Base-by-base conservation (phyloP, 2,329 filamentous ascomycete species). In the Fusarium nematophilum region DNA sequence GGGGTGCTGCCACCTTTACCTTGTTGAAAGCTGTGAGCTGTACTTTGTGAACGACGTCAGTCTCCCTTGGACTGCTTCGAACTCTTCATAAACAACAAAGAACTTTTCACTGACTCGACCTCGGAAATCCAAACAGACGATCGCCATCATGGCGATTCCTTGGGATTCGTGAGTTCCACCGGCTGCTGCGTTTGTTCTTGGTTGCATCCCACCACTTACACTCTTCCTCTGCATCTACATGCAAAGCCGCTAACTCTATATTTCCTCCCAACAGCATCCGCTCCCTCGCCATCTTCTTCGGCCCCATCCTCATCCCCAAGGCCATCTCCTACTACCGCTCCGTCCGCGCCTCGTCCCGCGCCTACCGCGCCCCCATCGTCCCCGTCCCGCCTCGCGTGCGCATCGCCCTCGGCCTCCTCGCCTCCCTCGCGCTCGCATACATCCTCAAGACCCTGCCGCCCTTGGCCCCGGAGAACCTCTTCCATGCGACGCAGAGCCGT, bases 391-490 rank as follows among this genome's bases (percentile, higher is more conserved):
- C 72, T 1, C 70, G 75, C 34, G 84, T 85, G 45, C 76, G 79
- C n/a, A 77, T 86, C 72, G 77, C 88, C 52, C 78, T 92, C 69
- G 76, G 81, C 53, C 70, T 91, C 68, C 79, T 95, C 67, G 78
- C 86, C 72, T 47, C 82, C 66, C 68, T 81, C 37, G 68, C 78
- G 64, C 60, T 76, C 14, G 66, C 77, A 4, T 67, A 86, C 65
- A 70, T 87, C 55, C 68, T 88, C 54, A 83, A 86, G 54, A 88
- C 90, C 13, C 77, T 94, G 0, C 88, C 92, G 1, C 62, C 78
- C 54, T 88, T 92, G 70, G 80, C 85, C 6, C 90, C 91, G 5
- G 87, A 92, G 72, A 97, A 97, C 77, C 80, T 98, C 74, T 97
- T 98, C 81, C 71, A 75, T 25, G 75, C 81, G 14, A 97, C 94